These are phyloP conservation scores for Albizia julibrissin DNA, from an alignment of 306 rosid species.

Conservation along the genomic window DNA sequence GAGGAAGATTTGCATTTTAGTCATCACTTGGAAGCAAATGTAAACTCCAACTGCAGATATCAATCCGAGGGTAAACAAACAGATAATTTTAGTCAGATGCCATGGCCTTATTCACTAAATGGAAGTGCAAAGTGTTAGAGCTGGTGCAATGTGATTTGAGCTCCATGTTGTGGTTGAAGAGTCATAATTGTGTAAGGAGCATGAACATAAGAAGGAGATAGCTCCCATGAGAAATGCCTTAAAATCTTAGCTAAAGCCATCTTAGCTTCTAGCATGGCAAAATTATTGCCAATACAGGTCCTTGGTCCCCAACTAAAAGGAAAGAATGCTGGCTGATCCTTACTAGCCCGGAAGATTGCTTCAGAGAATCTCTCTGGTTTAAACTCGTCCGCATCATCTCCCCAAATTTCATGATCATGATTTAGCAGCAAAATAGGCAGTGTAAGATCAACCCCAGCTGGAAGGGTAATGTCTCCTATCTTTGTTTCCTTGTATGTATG, in stretches of 20 bases:
- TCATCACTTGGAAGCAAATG: not conserved
- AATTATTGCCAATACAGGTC: slow-evolving; percentile 55
- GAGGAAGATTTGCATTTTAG: not conserved
- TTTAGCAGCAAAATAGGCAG: slow-evolving; percentile 50
- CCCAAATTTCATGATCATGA: slow-evolving; percentile 53
- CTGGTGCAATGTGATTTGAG: slow-evolving; percentile 41
- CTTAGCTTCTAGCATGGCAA: slow-evolving; percentile 51
- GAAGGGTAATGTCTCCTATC: slow-evolving; percentile 39
- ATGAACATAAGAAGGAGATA: slow-evolving; percentile 52
- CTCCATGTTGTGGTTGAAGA: slow-evolving; percentile 64
- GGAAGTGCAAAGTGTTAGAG: slow-evolving; percentile 15
- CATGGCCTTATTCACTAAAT: slow-evolving; percentile 11
- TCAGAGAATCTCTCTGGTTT: slow-evolving; percentile 58
- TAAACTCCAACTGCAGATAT: not conserved
- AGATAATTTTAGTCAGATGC: not conserved
- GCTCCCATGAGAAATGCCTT: slow-evolving; percentile 46
- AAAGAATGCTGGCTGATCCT: slow-evolving; percentile 47
- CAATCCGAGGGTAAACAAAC: not conserved
- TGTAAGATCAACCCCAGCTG: slow-evolving; percentile 53
- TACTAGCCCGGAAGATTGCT: slow-evolving; percentile 43
- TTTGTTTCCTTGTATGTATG: slow-evolving; percentile 42
- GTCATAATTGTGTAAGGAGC: slow-evolving; percentile 52
- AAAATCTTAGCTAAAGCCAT: slow-evolving; percentile 48
- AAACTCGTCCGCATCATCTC: slow-evolving; percentile 51
- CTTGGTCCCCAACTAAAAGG: slow-evolving; percentile 63